Evolutionary conservation across 306 rosid species (phyloP), one percentile per base, ranked within the genome.

Genomic region (Urtica urens): DNA sequence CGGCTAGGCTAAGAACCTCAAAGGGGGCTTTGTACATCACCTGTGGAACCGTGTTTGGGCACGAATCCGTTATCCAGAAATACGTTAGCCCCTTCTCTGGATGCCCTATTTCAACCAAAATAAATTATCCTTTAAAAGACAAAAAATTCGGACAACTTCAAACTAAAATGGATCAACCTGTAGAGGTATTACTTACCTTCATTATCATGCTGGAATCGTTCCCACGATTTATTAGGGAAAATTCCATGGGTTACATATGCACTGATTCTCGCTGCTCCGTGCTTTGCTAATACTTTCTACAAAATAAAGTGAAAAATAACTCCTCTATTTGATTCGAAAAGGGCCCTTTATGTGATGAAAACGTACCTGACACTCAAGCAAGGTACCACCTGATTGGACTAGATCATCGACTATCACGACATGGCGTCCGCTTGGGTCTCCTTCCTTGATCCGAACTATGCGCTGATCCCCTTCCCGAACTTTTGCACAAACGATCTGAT

Each of bases 191-290:
- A n/a, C n/a, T n/a, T 77, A 90, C 99, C 99, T 64, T 78, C 87
- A 63, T 75, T 55, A 50, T 85, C 94, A 23, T 59, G 79, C 58
- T 56, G 20, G 63, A 90, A 90, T 60, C 95, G 95, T 27, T 72
- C 76, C 99, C 99, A 90, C 12, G 99, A 85, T 55, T 71, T 79
- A 49, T 75, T 85, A 50, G 99, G 99, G 48, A 90, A 90, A 53
- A 90, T 90, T 58, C 95, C 99, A 63, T 90, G 99, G 12, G 96
- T 90, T 53, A 90, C 99, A 17, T 90, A 90, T 18, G 99, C 99
- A 60, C 99, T 90, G 48, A 90, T 79, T 82, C 77, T 75, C 56
- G 74, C 65, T 24, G 99, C 95, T 67, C 94, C 99, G 53, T 85
- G 92, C 49, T 78, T 69, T 8, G 99, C 95, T 64, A 90, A 67